Conservation (phyloP, 2,329 filamentous ascomycete genomes). For the Exophiala alcalophila region DNA sequence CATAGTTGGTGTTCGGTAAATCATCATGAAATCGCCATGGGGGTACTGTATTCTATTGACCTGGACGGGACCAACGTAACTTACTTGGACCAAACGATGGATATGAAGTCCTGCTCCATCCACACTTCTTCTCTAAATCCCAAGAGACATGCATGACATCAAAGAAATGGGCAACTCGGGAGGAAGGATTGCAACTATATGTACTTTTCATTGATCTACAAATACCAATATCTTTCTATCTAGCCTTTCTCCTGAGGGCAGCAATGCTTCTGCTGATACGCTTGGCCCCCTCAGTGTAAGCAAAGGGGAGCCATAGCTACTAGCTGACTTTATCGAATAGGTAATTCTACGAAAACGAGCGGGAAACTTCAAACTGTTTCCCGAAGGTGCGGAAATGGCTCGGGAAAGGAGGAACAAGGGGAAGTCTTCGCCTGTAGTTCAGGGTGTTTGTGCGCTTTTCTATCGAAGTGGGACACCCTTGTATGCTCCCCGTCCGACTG, state of each 20-base stretch:
- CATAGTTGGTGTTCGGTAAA: background rate
- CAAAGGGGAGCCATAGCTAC: background rate
- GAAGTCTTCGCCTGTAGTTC: background rate
- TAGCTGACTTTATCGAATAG: background rate
- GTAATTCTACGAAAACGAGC: background rate
- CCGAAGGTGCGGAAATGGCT: background rate
- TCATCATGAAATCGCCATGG: background rate
- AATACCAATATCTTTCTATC: too few relatives aligned
- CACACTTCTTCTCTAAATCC: background rate
- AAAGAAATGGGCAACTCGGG: background rate
- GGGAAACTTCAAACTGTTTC: background rate
- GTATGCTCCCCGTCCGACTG: too few relatives aligned
- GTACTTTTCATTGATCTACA: background rate
- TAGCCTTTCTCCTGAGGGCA: background rate
- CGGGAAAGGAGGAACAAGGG: background rate
- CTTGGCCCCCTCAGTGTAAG: background rate
- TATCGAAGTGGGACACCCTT: too few relatives aligned
- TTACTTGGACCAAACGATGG: background rate
- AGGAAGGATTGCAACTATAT: background rate
- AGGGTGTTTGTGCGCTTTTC: too few relatives aligned
- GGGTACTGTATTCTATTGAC: background rate
- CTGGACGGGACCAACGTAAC: background rate
- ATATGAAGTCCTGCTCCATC: background rate
- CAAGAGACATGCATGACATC: background rate
- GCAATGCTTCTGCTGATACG: background rate